phyloP scores from a whole-genome alignment of 345 rosid genomes.

The Salix purpurea region DNA sequence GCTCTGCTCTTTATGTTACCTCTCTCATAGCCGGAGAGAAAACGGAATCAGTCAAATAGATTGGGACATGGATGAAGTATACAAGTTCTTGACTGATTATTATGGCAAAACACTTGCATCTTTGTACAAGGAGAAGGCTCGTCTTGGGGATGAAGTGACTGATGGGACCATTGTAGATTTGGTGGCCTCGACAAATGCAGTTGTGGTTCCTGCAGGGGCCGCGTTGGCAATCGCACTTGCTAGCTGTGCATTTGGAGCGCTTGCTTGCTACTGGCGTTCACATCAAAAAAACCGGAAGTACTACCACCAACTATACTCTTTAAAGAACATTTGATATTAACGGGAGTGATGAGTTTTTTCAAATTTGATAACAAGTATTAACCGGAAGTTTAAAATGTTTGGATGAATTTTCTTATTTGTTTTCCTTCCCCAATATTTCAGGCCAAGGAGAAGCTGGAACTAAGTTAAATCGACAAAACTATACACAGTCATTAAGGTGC shows the following conservation, averaged over 20 bases:
- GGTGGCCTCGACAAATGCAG: constrained; percentile 58
- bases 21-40: constrained; percentile 23
- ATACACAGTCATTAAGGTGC: constrained; percentile 25
- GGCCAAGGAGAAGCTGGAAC: constrained; percentile 76
- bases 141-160: constrained; percentile 29
- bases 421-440: constrained; percentile 54
- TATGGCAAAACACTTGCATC: constrained; percentile 69
- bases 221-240: constrained; percentile 95
- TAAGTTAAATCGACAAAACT: constrained; percentile 33
- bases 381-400: constrained; percentile 15
- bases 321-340: constrained; percentile 68
- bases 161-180: constrained; percentile 48
- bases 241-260: constrained; percentile 95
- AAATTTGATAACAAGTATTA: constrained; percentile 10
- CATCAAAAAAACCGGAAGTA: constrained; percentile 96
- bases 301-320: constrained; percentile 75
- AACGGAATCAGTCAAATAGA: constrained; percentile 27
- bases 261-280: constrained; percentile 95
- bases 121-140: constrained; percentile 51
- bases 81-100: constrained; percentile 60
- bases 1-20: constrained; percentile 75
- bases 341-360: constrained; percentile 36
- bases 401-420: constrained; percentile 34
- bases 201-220: constrained; percentile 90
- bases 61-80: constrained; percentile 78